Evolutionary conservation across 169 alveolate genomes (phyloP).

Genomic region (Plasmodium billcollinsi): DNA sequence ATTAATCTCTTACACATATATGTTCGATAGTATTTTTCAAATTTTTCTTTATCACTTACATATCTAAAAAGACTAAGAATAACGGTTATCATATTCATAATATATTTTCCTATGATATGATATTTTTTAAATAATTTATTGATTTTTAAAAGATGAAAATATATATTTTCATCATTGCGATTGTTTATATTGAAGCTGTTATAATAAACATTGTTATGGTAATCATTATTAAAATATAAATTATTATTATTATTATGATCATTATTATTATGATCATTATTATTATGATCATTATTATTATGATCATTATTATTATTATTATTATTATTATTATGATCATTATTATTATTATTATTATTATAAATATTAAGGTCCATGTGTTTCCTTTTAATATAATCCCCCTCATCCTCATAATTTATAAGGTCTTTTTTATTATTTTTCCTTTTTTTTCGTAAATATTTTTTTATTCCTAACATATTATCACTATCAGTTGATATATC

Average conservation of each 20-base stretch:
- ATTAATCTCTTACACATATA: conserved; percentile 73
- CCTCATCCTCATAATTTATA: neutral
- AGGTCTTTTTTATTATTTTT: conserved; percentile 16
- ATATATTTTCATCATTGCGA: neutral
- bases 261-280: no score
- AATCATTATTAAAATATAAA: neutral
- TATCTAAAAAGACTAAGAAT: conserved; percentile 67
- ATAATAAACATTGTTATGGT: neutral
- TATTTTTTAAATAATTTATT: conserved; percentile 48
- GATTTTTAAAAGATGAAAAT: conserved; percentile 4
- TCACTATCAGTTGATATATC: conserved; percentile 47
- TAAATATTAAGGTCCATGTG: neutral
- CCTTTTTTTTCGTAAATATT: conserved; percentile 24
- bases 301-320: neutral
- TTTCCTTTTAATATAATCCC: neutral
- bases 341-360: neutral
- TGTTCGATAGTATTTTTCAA: conserved; percentile 57
- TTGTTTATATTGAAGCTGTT: neutral
- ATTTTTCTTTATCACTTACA: conserved; percentile 74
- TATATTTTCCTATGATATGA: conserved; percentile 44
- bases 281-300: neutral
- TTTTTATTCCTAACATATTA: conserved; percentile 12
- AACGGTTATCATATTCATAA: conserved; percentile 53
- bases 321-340: neutral
- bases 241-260: neutral